Evolutionary conservation across 371 early-diverging fungal species (phyloP).

Genomic region (Cokeromyces recurvatus): DNA sequence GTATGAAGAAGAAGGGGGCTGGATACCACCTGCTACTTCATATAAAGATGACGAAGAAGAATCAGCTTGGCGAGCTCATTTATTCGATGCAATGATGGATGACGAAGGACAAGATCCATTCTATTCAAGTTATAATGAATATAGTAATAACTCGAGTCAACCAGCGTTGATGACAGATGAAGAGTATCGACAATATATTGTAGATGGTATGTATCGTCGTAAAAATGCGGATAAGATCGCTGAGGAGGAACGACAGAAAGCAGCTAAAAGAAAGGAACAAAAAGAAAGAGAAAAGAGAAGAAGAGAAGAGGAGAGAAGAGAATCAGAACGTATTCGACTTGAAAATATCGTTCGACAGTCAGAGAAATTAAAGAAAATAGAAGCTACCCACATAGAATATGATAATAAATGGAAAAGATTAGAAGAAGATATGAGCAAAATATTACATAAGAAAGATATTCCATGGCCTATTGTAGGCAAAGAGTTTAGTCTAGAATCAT

Average conservation of each 20-base stretch:
- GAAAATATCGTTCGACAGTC: slow-evolving; percentile 7
- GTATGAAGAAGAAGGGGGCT: slow-evolving; percentile 34
- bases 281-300: slow-evolving; percentile 13
- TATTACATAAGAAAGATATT: slow-evolving; percentile 22
- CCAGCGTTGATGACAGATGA: slow-evolving; percentile 35
- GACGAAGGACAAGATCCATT: slow-evolving; percentile 43
- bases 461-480: slow-evolving; percentile 34
- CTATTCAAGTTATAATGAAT: slow-evolving; percentile 17
- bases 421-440: slow-evolving; percentile 1
- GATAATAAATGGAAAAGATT: slow-evolving; percentile 22
- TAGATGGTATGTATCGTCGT: slow-evolving; percentile 27
- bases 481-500: slow-evolving; percentile 5
- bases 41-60: slow-evolving; percentile 17
- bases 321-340: slow-evolving; percentile 21
- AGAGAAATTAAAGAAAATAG: background rate
- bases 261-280: slow-evolving; percentile 15
- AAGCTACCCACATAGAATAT: slow-evolving; percentile 4
- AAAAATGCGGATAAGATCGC: slow-evolving; percentile 30
- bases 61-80: slow-evolving; percentile 28
- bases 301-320: slow-evolving; percentile 3
- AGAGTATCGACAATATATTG: slow-evolving; percentile 40
- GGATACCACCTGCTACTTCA: slow-evolving; percentile 21
- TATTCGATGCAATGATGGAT: slow-evolving; percentile 46
- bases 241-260: slow-evolving; percentile 17
- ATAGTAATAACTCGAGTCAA: background rate